Percentiles rank a stretch among this genome's conserved stretches.
Conservation (phyloP, 345 rosid species). For the Syzygium grande region DNA sequence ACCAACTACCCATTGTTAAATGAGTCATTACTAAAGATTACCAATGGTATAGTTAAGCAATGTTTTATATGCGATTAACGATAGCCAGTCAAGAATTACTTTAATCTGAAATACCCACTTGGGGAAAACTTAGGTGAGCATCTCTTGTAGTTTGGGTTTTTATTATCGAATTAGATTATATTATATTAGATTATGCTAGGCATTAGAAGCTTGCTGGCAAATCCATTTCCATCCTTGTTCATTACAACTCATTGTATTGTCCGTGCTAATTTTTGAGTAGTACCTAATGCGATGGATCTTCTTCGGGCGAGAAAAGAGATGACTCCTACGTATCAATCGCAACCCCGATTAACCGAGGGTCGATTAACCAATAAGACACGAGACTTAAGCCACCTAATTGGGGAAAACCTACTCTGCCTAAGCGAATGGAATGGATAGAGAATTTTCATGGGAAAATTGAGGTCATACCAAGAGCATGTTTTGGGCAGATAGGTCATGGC, state of each 20-base stretch:
- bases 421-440: not conserved
- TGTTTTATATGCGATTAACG: not conserved
- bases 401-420: not conserved
- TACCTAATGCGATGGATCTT: not conserved
- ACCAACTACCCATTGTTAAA: too few relatives aligned
- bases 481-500: not conserved
- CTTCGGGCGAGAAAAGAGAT: not conserved
- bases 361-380: not conserved
- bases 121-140: not conserved
- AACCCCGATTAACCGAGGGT: not conserved
- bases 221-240: not conserved
- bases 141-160: not conserved
- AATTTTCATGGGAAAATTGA: not conserved
- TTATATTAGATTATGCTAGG: not conserved
- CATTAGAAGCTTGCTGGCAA: not conserved
- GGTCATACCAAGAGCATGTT: not conserved
- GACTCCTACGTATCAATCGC: not conserved
- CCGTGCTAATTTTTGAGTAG: not conserved
- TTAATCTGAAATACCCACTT: not conserved
- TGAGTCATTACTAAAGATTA: too few relatives aligned
- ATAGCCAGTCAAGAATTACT: not conserved
- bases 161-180: not conserved
- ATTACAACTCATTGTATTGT: not conserved
- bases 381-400: not conserved
- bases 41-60: too few relatives aligned